phyloP scores from a whole-genome alignment of 768 basidiomycete species.

The Rhizopogon salebrosus region DNA sequence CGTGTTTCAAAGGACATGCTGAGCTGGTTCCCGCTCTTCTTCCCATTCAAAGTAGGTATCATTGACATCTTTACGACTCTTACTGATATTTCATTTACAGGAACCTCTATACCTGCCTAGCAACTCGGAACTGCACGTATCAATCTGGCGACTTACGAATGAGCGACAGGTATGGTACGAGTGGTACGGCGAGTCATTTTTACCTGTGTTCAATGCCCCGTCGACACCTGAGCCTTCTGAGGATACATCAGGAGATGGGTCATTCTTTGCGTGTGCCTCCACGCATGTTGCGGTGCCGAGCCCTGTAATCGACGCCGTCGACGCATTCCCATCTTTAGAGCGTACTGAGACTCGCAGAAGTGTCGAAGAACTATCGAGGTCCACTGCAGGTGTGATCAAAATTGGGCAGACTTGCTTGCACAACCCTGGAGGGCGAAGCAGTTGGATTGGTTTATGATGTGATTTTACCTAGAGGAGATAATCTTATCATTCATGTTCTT shows the following conservation, averaged over 20 bases:
- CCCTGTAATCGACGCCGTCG: slow-evolving; percentile 67
- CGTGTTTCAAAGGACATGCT: slow-evolving; percentile 92
- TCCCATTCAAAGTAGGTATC: slow-evolving; percentile 77
- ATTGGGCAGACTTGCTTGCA: slow-evolving; percentile 93
- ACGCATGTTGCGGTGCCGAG: slow-evolving; percentile 42
- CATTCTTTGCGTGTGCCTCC: slow-evolving; percentile 23
- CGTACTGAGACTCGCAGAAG: slow-evolving; percentile 9
- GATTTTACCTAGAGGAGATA: too few species aligned
- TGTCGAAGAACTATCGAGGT: slow-evolving; percentile 13
- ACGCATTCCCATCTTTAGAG: slow-evolving; percentile 28
- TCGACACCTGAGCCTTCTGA: slow-evolving; percentile 13
- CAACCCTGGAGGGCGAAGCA: slow-evolving; percentile 85
- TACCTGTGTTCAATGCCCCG: slow-evolving; percentile 49
- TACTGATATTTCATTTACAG: slow-evolving; percentile 33
- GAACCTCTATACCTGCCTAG: slow-evolving; percentile 92
- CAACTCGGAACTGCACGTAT: slow-evolving; percentile 87
- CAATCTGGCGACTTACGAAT: slow-evolving; percentile 91
- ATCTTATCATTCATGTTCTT: not conserved
- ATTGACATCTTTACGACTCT: not conserved
- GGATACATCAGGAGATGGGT: slow-evolving; percentile 12
- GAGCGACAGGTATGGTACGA: slow-evolving; percentile 95
- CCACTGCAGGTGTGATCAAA: slow-evolving; percentile 56
- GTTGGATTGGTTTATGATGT: slow-evolving; percentile 81
- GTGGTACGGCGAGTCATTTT: slow-evolving; percentile 94
- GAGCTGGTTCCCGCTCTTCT: slow-evolving; percentile 98